Conservation (phyloP, 2,329 filamentous ascomycete species). For the Leptographium radiaticola region DNA sequence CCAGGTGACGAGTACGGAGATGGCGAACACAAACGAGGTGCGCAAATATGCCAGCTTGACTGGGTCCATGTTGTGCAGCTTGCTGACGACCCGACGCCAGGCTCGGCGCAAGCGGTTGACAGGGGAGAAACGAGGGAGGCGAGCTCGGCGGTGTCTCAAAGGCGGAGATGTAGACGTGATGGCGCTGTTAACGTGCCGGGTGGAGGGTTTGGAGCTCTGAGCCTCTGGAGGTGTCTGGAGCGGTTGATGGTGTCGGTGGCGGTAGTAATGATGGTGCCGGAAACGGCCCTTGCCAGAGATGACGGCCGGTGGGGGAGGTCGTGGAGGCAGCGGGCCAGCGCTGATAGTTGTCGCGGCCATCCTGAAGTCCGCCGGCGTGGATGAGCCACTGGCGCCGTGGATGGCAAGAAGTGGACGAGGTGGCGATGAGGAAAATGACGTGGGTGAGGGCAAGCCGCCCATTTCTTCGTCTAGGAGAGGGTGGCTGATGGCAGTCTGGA, state of each 20-base stretch:
- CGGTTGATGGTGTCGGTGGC: not conserved
- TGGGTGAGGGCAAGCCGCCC: not conserved
- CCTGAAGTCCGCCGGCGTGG: not conserved
- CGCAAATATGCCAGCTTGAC: constrained; percentile 48
- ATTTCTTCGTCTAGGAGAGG: not conserved
- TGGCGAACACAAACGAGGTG: constrained; percentile 47
- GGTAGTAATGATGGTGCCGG: not conserved
- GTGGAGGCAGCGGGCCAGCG: not conserved
- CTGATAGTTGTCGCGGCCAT: constrained; percentile 7
- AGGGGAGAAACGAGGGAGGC: not conserved
- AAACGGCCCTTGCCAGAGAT: not conserved
- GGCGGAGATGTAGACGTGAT: not conserved
- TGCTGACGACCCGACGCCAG: constrained; percentile 16
- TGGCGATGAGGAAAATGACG: not conserved
- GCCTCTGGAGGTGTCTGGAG: not conserved
- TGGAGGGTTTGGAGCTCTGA: not conserved
- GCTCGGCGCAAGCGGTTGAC: not conserved
- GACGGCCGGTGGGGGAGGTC: not conserved
- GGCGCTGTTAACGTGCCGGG: not conserved
- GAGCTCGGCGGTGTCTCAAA: not conserved
- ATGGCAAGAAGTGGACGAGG: not conserved
- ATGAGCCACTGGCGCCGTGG: constrained; percentile 1
- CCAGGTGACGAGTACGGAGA: constrained; percentile 49
- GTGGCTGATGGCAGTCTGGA: constrained; percentile 6
- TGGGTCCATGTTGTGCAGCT: constrained; percentile 34